phyloP scores from a whole-genome alignment of 129 eudicot species.

The Saposhnikovia divaricata region DNA sequence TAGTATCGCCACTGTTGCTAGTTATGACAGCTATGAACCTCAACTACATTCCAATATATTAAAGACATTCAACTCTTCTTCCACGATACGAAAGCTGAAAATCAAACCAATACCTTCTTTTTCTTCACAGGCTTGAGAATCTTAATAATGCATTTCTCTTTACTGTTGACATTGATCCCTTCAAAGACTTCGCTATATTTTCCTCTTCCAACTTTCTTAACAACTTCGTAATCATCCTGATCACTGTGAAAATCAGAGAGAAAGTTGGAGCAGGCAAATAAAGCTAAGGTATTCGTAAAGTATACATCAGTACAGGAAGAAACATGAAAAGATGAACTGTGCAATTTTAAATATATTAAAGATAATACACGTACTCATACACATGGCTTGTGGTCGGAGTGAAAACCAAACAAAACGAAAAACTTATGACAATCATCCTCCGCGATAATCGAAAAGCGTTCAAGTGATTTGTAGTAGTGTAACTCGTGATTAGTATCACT shows the following conservation, averaged over 20 bases:
- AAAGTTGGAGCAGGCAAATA: background rate
- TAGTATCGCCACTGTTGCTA: background rate
- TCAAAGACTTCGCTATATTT: conserved; percentile 98
- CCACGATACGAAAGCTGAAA: background rate
- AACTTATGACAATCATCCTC: too few relatives aligned
- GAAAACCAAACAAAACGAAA: background rate
- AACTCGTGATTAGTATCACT: too few relatives aligned
- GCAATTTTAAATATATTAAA: background rate
- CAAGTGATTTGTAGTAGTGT: background rate
- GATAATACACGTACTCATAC: background rate
- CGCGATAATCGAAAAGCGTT: too few relatives aligned
- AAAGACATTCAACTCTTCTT: background rate
- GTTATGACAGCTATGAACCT: background rate
- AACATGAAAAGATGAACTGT: background rate
- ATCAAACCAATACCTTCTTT: conserved; percentile 49
- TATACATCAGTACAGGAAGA: background rate
- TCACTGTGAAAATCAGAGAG: conserved; percentile 43
- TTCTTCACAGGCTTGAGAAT: conserved; percentile 98
- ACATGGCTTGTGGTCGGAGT: background rate
- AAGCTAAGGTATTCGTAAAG: background rate
- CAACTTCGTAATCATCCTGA: conserved; percentile 98
- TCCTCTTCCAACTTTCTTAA: conserved; percentile 97
- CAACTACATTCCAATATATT: background rate
- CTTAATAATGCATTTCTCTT: conserved; percentile 83
- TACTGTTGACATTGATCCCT: conserved; percentile 81